Base-by-base conservation (phyloP, 768 basidiomycete species). In the Plicaturopsis crispa region DNA sequence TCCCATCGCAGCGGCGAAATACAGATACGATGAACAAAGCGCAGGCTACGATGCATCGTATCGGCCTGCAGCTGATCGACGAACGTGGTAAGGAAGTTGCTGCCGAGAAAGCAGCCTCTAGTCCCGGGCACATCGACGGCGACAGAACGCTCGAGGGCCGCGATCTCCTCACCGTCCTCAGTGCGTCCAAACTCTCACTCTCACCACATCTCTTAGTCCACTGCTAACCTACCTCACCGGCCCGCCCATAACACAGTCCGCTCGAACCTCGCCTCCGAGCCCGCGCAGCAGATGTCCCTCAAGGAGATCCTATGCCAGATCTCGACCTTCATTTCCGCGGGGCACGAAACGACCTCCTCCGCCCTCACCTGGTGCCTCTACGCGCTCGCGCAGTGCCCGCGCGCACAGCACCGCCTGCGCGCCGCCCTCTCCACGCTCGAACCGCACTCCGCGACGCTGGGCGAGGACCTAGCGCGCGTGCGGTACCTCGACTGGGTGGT, bases 311-410 rank as follows among this genome's bases (percentile, higher is more conserved):
- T 77, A 17, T 75, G 66, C 46, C 81, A 80, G 46, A 80, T 81
- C 43, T 69, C 72, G 8, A 80, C 76, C 0, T 80, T 82, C 51
- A 62, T 82, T 21, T 65, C 73, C 11, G 75, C 77, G 4, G 80
- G 81, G 8, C 73, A 84, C 58, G 80, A 83, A 52, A 79, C 78
- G 1, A 71, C 71, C 13, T 64, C 74, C 1, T 66, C 66, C 5
- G 72, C 77, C 3, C 59, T 82, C 12, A 66, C 75, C 5, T 84
- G 79, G 79, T 72, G 71, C 39, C 61, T 84, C 3, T 78, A 76
- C 51, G 67, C 71, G 31, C 68, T 84, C 38, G 59, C 69, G 5
- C 60, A 65, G 39, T 51, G 69, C 33, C 69, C 68, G 0, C 54
- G 52, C 3, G 53, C 57, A n/a, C 80, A 82, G 49, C 42, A 47